phyloP scores from a whole-genome alignment of 805 yeast species.

The Pichia nanzhaoensis region DNA sequence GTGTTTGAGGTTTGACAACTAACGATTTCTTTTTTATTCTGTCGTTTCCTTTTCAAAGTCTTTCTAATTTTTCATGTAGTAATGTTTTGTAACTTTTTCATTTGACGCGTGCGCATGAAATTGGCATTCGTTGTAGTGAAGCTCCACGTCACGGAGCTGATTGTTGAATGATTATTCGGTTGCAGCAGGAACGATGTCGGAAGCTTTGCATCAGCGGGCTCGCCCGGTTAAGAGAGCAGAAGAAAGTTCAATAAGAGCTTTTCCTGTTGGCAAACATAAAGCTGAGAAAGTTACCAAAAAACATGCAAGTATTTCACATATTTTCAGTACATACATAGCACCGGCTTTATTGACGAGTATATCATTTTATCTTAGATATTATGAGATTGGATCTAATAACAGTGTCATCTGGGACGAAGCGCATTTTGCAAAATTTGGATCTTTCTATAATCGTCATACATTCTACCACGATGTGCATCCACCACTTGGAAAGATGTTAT shows the following conservation, averaged over 20 bases:
- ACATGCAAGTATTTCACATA: neutral
- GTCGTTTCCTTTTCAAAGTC: neutral
- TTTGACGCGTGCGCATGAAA: too few species aligned
- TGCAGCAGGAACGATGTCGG: too few species aligned
- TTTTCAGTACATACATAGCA: constrained; percentile 20
- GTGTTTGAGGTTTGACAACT: constrained; percentile 24
- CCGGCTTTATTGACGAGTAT: constrained; percentile 39
- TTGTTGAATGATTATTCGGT: too few species aligned
- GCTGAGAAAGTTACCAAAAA: neutral
- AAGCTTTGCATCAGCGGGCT: neutral
- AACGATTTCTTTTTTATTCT: constrained; percentile 20
- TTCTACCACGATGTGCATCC: constrained; percentile 97
- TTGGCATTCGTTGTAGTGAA: too few species aligned
- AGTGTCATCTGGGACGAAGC: constrained; percentile 87
- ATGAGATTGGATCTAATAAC: constrained; percentile 48
- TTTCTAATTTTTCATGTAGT: neutral
- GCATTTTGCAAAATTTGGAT: constrained; percentile 92
- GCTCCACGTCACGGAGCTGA: too few species aligned
- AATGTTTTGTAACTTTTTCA: too few species aligned
- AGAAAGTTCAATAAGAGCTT: neutral
- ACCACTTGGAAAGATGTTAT: constrained; percentile 90
- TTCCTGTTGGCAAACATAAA: neutral
- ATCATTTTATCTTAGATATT: constrained; percentile 51
- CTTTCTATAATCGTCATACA: constrained; percentile 79
- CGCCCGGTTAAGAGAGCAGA: neutral